Conservation (phyloP, 345 rosid genomes). For the Pugionium cornutum region DNA sequence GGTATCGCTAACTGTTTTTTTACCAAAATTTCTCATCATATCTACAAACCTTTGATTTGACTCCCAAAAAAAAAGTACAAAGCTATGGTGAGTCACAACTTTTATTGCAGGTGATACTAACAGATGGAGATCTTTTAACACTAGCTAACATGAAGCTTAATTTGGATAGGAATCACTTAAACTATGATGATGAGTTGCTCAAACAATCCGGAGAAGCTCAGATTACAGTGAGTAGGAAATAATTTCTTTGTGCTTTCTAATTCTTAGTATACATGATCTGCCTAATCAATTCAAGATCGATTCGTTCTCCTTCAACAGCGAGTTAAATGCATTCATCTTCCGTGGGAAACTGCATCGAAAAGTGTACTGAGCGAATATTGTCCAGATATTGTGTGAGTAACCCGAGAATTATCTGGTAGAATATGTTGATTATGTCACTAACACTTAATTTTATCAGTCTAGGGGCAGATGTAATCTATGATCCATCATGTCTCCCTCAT, state of each 20-base stretch:
- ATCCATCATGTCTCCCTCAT: slow-evolving; percentile 72
- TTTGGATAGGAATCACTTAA: slow-evolving; percentile 55
- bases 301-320: slow-evolving; percentile 31
- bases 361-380: slow-evolving; percentile 45
- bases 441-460: slow-evolving; percentile 44
- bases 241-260: slow-evolving; percentile 11
- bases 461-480: slow-evolving; percentile 83
- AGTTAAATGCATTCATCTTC: slow-evolving; percentile 72
- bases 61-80: neutral
- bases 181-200: slow-evolving; percentile 26
- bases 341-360: slow-evolving; percentile 77
- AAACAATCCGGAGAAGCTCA: slow-evolving; percentile 36
- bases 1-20: slow-evolving; percentile 45
- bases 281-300: neutral
- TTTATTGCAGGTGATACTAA: slow-evolving; percentile 60
- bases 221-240: slow-evolving; percentile 47
- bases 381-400: slow-evolving; percentile 71
- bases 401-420: neutral
- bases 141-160: slow-evolving; percentile 74
- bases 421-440: slow-evolving; percentile 23
- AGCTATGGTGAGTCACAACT: neutral
- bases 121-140: slow-evolving; percentile 73
- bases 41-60: no score
- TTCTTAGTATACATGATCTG: slow-evolving; percentile 19
- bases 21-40: slow-evolving; percentile 2